These are phyloP conservation scores for Cutaneotrichosporon daszewskae DNA, from an alignment of 1,284 basidiomycete species.

Conservation along the genomic window DNA sequence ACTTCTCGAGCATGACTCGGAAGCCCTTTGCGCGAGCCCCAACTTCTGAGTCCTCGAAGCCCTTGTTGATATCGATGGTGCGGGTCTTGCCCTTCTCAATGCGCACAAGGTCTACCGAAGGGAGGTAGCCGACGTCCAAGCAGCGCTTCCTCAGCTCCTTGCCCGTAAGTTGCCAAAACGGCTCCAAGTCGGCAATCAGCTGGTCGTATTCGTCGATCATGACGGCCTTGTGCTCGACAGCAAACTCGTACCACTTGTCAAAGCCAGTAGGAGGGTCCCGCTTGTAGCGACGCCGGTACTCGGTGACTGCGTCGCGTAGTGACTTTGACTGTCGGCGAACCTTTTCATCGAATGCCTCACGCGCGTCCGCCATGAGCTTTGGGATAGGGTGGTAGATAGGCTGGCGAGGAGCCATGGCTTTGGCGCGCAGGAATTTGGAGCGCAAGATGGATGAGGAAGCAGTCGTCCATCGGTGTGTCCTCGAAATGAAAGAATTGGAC, in stretches of 20 bases:
- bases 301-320: constrained; percentile 63
- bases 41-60: constrained; percentile 60
- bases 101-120: constrained; percentile 78
- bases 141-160: constrained; percentile 66
- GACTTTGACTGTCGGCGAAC: constrained; percentile 69
- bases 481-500: constrained; percentile 24
- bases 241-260: constrained; percentile 82
- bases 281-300: constrained; percentile 71
- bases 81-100: constrained; percentile 60
- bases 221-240: constrained; percentile 62
- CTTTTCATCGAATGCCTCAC: constrained; percentile 60
- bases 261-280: constrained; percentile 81
- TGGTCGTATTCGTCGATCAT: constrained; percentile 89
- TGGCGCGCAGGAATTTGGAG: constrained; percentile 41
- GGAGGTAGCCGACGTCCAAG: constrained; percentile 67
- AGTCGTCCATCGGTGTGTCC: constrained; percentile 42
- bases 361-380: constrained; percentile 71
- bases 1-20: constrained; percentile 64
- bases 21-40: constrained; percentile 73
- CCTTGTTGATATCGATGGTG: constrained; percentile 60
- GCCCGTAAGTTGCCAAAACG: constrained; percentile 70
- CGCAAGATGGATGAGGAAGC: constrained; percentile 45
- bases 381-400: constrained; percentile 68
- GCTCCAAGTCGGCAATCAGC: constrained; percentile 68
- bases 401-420: constrained; percentile 35